Base-by-base conservation (phyloP, 192 early-diverging fungal species). In the Umbelopsis sp. region DNA sequence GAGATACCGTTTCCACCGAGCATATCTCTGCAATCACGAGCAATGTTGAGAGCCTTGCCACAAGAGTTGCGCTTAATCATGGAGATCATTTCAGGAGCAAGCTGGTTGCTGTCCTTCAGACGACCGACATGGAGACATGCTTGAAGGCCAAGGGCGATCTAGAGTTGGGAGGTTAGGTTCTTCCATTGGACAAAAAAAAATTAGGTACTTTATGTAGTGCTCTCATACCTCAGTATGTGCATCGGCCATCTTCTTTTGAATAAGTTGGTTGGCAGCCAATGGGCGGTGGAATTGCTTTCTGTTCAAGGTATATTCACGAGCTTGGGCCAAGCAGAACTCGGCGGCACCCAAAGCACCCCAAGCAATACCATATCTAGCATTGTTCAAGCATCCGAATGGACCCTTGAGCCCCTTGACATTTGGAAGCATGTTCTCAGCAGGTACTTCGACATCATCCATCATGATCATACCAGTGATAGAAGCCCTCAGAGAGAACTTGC, bases 331-430 rank as follows among this genome's bases (percentile, higher is more conserved):
- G 72, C 97, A 99, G 74, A 86, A 87, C 81, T 99, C 96, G 36
- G 97, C 96, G 45, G 97, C 94, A 36, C 97, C 97, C 45, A 99
- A 78, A 7, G 93, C 92, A 71, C 97, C 97, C 97, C 97, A 99
- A 4, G 96, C 84, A 71, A 99, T 99, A 54, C 97, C 97, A 73
- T 90, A 97, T 10, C 97, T 90, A 17, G 97, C 97, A 78, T 98
- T 97, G 85, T 99, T 99, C 4, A 99, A 85, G 77, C 96, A 99
- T 54, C 95, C 95, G 73, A 99, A 99, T 6, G 97, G 96, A 26
- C 97, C 97, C 84, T 92, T 91, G 45, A 99, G 87, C 16, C 97
- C 96, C 32, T 86, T 79, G 2, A 92, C 95, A n/a, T 92, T 87
- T 54, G 97, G 97, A 17, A 99, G 83, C 80, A 99, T 82, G 79